Conservation (phyloP, 768 basidiomycete genomes). For the Lactarius deliciosus region DNA sequence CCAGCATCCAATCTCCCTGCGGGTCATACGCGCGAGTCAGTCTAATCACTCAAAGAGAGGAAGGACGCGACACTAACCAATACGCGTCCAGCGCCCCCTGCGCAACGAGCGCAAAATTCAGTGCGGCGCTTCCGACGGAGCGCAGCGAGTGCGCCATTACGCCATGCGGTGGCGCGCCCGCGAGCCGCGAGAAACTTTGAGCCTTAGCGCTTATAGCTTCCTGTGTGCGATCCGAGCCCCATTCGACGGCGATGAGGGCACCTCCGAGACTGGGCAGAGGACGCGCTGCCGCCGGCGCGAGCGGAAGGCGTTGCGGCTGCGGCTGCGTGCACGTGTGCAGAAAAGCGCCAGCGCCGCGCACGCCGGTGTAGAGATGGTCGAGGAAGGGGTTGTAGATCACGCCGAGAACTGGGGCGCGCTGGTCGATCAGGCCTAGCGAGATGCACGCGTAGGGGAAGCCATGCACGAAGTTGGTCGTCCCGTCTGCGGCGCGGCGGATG, state of each 20-base stretch:
- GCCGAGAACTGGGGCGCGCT: constrained; percentile 78
- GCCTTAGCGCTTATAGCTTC: constrained; percentile 57
- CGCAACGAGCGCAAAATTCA: constrained; percentile 83
- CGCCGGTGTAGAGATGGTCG: constrained; percentile 79
- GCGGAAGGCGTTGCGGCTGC: constrained; percentile 57
- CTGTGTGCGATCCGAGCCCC: constrained; percentile 75
- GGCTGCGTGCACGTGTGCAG: constrained; percentile 40
- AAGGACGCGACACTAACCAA: constrained; percentile 51
- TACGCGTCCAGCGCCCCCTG: constrained; percentile 87
- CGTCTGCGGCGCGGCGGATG: constrained; percentile 47
- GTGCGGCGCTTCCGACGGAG: constrained; percentile 79
- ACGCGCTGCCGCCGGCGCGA: constrained; percentile 46
- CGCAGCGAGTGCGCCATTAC: constrained; percentile 87
- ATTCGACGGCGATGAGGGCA: constrained; percentile 81
- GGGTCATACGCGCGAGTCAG: neutral
- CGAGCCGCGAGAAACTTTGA: constrained; percentile 68
- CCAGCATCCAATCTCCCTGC: constrained; percentile 81
- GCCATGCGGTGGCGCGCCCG: constrained; percentile 62
- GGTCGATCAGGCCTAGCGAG: constrained; percentile 86
- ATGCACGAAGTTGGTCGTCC: constrained; percentile 87
- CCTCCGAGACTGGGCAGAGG: constrained; percentile 66
- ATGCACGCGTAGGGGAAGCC: constrained; percentile 88
- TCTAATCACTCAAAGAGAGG: neutral
- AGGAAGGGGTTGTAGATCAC: constrained; percentile 88
- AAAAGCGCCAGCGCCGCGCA: constrained; percentile 78